Evolutionary conservation across 179 eudicot species (phyloP), one percentile per base, ranked within the genome.

Genomic region (Amaranthus tricolor): DNA sequence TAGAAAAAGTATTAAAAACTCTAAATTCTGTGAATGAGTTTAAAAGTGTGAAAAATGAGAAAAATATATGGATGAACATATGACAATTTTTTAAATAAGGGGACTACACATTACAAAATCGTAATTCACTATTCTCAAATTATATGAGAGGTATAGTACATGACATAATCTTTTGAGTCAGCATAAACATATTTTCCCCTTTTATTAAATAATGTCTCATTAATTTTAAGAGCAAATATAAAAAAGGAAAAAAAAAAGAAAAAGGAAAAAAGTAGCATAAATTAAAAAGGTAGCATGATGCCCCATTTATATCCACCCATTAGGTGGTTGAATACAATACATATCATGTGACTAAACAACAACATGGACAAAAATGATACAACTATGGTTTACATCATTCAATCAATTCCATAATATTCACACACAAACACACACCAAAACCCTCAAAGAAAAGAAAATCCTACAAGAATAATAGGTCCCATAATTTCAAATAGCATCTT

Each of bases 271-370:
- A 17, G 31, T 17, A 48, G 21, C 24, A 16, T 14, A n/a, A 31
- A 31, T 31, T 1, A 31, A 31, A 31, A 31, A 51, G 13, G 31
- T 66, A 71, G 31, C 67, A 72, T 71, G 76, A 65, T 66, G 59
- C 58, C 9, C 59, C 20, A 71, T 45, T 55, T 5, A 20, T 71
- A 53, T 45, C 9, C 52, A 63, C 17, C 47, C 15, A 13, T 20
- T 66, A 20, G 20, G 70, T 73, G 17, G 81, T 78, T 78, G 77
- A 72, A 72, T 55, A 24, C 67, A 76, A 77, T 74, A 72, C 44
- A 67, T 55, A 60, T 66, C 74, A 78, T 61, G 77, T 78, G 81
- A 78, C 73, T 12, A 67, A 54, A 66, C 49, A 57, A 57, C 57
- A 74, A 48, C 15, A 5, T 49, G 62, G 73, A 58, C 24, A 67